These are phyloP conservation scores for Populus davidiana DNA, from an alignment of 345 rosid genomes.

Conservation along the genomic window DNA sequence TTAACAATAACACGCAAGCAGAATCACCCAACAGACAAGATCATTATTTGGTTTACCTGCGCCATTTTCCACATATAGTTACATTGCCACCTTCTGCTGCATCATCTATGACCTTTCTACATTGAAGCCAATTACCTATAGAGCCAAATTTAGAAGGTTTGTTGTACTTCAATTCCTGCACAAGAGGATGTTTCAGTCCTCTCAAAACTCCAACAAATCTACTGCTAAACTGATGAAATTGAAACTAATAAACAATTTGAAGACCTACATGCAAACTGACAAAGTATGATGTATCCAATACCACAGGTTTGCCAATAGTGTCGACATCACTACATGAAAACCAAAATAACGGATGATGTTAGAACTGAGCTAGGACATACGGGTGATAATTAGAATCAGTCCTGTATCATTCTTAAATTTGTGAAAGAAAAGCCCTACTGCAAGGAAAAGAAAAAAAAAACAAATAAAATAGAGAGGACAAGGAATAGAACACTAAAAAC, in stretches of 20 bases:
- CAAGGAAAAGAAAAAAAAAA: background rate
- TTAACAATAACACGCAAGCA: background rate
- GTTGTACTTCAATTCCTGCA: constrained; percentile 41
- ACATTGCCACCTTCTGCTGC: constrained; percentile 37
- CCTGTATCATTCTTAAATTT: background rate
- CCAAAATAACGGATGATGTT: constrained; percentile 16
- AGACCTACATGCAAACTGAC: constrained; percentile 45
- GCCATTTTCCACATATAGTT: constrained; percentile 93
- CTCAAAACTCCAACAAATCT: constrained; percentile 3
- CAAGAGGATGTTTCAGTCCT: constrained; percentile 16
- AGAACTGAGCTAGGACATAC: background rate
- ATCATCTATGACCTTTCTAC: constrained; percentile 49
- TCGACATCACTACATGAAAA: constrained; percentile 51
- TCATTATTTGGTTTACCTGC: constrained; percentile 53
- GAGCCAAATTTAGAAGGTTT: constrained; percentile 33
- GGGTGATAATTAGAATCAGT: background rate
- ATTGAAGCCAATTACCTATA: constrained; percentile 90
- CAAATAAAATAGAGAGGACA: background rate
- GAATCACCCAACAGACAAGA: constrained; percentile 9
- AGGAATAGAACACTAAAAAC: background rate
- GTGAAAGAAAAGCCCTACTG: background rate
- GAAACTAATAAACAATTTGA: constrained; percentile 17
- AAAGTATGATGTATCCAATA: constrained; percentile 26
- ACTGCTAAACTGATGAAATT: constrained; percentile 1
- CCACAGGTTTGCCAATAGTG: constrained; percentile 30